Percentiles rank a stretch among this genome's conserved stretches.
phyloP scores from a whole-genome alignment of 441 rosid species.

The Populus hybrid region DNA sequence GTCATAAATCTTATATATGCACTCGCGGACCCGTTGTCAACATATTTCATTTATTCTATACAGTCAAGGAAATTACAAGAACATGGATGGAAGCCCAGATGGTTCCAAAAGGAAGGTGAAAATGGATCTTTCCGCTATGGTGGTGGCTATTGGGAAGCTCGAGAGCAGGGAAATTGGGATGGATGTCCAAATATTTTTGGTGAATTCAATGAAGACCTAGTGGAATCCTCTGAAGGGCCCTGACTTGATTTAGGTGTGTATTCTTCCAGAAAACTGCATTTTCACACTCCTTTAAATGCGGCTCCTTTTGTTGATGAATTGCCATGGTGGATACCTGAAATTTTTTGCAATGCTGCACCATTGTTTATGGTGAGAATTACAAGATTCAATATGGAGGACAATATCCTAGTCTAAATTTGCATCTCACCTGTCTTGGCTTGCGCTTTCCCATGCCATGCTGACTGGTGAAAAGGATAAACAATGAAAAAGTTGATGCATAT shows the following conservation, averaged over 20 bases:
- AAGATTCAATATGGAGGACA: neutral
- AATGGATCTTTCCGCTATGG: constrained; percentile 52
- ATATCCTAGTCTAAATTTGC: neutral
- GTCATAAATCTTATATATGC: neutral
- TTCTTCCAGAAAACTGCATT: neutral
- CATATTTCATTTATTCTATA: neutral
- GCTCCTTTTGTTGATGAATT: neutral
- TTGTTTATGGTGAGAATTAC: neutral
- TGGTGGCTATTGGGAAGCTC: constrained; percentile 98
- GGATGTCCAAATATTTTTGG: constrained; percentile 83
- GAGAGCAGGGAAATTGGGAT: constrained; percentile 63
- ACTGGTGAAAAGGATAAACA: neutral
- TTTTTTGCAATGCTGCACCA: neutral
- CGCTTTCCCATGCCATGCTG: neutral
- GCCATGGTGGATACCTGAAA: neutral
- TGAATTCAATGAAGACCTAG: constrained; percentile 48
- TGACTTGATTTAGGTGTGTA: constrained; percentile 31
- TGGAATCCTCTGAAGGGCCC: constrained; percentile 33
- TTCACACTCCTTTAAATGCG: neutral
- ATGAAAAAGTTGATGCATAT: neutral
- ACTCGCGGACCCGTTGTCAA: neutral
- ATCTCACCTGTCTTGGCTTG: neutral
- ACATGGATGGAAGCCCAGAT: constrained; percentile 91
- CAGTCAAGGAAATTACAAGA: constrained; percentile 93
- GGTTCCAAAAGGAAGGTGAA: constrained; percentile 68